Conservation (phyloP, 805 yeast species). For the Candida orba region DNA sequence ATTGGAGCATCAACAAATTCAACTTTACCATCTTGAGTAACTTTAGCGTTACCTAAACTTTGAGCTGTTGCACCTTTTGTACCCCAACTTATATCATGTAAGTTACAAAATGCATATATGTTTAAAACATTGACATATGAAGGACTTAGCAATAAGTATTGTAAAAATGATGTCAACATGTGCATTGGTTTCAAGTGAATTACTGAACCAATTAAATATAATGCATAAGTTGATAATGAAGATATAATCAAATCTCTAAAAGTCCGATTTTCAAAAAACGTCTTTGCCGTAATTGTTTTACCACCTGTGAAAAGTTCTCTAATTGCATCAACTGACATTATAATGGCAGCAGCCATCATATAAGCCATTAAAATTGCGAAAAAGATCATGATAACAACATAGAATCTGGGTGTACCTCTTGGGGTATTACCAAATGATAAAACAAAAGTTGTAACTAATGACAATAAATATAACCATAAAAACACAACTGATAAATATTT, state of each 20-base stretch:
- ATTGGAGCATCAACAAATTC: conserved; percentile 67
- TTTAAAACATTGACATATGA: conserved; percentile 85
- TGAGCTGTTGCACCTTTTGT: conserved; percentile 75
- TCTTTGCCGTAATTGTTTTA: conserved; percentile 29
- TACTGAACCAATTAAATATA: conserved; percentile 73
- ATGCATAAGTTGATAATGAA: conserved; percentile 70
- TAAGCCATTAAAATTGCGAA: conserved; percentile 88
- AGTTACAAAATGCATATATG: conserved; percentile 92
- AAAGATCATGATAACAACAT: conserved; percentile 63
- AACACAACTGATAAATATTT: conserved; percentile 69
- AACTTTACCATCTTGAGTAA: conserved; percentile 56
- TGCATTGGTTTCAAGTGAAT: conserved; percentile 88
- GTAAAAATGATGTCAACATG: conserved; percentile 81
- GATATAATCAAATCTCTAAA: conserved; percentile 88
- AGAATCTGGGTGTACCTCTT: conserved; percentile 76
- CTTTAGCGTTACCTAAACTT: conserved; percentile 81
- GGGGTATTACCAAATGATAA: conserved; percentile 93
- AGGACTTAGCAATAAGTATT: conserved; percentile 79
- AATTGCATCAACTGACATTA: conserved; percentile 68
- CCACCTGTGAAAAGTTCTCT: conserved; percentile 34
- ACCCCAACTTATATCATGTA: conserved; percentile 97
- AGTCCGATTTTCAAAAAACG: conserved; percentile 55
- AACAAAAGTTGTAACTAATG: conserved; percentile 79
- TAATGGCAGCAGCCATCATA: conserved; percentile 81
- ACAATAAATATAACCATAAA: conserved; percentile 78